phyloP scores from a whole-genome alignment of 805 yeast species.

The Kluyveromyces starmeri region DNA sequence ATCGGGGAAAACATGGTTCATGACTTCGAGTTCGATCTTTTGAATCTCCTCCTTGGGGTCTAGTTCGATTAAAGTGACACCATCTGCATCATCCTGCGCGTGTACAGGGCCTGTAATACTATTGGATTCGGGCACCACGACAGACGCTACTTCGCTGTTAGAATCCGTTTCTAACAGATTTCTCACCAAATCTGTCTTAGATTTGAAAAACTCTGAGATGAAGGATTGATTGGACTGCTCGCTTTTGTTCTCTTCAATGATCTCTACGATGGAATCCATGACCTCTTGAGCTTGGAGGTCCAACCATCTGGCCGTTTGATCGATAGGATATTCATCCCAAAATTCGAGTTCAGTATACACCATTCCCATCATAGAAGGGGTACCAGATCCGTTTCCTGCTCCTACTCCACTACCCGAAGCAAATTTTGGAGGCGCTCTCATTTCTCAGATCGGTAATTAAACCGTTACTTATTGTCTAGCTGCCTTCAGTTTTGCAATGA shows the following conservation, averaged over 20 bases:
- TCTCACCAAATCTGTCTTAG: background rate
- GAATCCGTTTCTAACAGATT: background rate
- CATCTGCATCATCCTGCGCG: background rate
- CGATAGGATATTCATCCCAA: background rate
- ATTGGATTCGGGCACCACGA: background rate
- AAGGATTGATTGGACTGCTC: background rate
- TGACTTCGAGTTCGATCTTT: background rate
- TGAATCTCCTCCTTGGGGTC: background rate
- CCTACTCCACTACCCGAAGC: too few relatives aligned
- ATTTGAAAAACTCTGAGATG: background rate
- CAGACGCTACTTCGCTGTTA: background rate
- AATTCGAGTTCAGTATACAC: background rate
- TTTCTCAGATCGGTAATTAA: too few relatives aligned
- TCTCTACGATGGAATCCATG: background rate
- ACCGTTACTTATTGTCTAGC: too few relatives aligned
- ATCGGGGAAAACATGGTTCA: constrained; percentile 1
- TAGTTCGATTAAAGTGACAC: background rate
- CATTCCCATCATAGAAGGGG: background rate
- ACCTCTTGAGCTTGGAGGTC: background rate
- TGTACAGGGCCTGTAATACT: background rate
- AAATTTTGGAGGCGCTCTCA: too few relatives aligned
- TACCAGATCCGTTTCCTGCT: too few relatives aligned
- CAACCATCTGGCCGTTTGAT: background rate
- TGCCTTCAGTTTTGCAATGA: too few relatives aligned
- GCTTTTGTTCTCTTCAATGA: background rate